phyloP scores from a whole-genome alignment of 148 eudicot genomes.

The Nepenthes gracilis region DNA sequence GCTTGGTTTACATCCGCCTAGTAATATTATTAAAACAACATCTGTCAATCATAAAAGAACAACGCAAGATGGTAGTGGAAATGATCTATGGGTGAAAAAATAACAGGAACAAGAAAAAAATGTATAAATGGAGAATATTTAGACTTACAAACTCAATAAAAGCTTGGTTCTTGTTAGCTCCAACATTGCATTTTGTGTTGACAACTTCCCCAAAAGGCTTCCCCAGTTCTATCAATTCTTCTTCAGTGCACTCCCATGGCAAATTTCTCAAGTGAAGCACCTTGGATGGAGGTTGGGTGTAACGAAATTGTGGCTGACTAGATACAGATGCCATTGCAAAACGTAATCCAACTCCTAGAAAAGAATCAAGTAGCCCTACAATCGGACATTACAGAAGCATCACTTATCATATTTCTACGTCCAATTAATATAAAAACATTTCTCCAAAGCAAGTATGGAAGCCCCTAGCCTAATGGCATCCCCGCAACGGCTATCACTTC shows the following conservation, averaged over 20 bases:
- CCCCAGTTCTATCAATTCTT: slow-evolving; percentile 86
- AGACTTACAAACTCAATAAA: slow-evolving; percentile 92
- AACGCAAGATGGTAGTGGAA: neutral
- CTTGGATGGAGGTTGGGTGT: slow-evolving; percentile 97
- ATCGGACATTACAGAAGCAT: neutral
- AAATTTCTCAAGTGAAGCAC: slow-evolving; percentile 95
- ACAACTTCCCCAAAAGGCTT: slow-evolving; percentile 95
- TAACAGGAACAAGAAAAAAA: neutral
- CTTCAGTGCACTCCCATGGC: slow-evolving; percentile 98
- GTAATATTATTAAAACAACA: slow-evolving; percentile 5
- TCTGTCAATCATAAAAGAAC: slow-evolving; percentile 2
- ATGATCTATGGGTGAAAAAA: neutral
- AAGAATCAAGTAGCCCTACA: slow-evolving; percentile 7
- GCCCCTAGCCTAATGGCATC: no score
- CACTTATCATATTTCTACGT: neutral
- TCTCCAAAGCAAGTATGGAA: no score
- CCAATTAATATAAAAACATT: no score
- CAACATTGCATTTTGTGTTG: slow-evolving; percentile 98
- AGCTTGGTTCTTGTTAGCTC: slow-evolving; percentile 95
- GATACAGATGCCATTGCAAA: slow-evolving; percentile 83
- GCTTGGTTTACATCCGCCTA: slow-evolving; percentile 97
- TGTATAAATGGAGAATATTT: neutral
- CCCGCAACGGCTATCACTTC: no score
- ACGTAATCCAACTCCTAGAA: slow-evolving; percentile 8
- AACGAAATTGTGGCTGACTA: slow-evolving; percentile 93